Evolutionary conservation across 495 filamentous ascomycete genomes (phyloP).

Genomic region (Letharia lupina): DNA sequence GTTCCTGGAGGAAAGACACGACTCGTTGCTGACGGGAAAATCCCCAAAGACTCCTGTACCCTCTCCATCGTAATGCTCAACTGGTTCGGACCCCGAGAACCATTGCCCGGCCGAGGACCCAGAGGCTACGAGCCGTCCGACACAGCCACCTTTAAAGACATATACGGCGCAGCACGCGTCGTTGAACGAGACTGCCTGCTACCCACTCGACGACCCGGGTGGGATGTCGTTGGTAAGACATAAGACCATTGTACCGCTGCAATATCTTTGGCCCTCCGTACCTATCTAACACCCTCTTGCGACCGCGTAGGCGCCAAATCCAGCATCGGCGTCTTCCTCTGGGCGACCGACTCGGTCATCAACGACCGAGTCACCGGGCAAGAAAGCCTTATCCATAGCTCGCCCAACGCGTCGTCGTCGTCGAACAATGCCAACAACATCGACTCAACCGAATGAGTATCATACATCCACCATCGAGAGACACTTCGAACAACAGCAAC

Average conservation of each 20-base stretch:
- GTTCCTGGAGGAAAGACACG: not conserved
- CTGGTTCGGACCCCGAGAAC: not conserved
- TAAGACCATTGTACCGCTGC: too few species aligned
- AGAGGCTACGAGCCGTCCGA: not conserved
- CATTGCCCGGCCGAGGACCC: not conserved
- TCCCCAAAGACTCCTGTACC: conserved; percentile 2
- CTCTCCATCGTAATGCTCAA: conserved; percentile 7
- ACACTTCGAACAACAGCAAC: too few species aligned
- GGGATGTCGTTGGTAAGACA: conserved; percentile 8
- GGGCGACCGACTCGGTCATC: not conserved
- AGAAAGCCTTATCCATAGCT: not conserved
- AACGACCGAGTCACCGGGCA: not conserved
- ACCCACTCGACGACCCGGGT: not conserved
- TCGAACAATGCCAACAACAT: too few species aligned
- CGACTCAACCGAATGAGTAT: too few species aligned
- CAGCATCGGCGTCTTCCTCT: conserved; percentile 12
- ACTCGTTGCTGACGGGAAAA: not conserved
- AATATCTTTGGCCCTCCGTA: too few species aligned
- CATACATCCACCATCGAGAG: too few species aligned
- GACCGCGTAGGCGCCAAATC: not conserved
- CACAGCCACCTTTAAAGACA: conserved; percentile 2
- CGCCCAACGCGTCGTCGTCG: not conserved
- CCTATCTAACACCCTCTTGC: not conserved
- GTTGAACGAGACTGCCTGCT: conserved; percentile 4
- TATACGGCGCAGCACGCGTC: not conserved